Base-by-base conservation (phyloP, 179 eudicot genomes). In the Beta corolliflora region DNA sequence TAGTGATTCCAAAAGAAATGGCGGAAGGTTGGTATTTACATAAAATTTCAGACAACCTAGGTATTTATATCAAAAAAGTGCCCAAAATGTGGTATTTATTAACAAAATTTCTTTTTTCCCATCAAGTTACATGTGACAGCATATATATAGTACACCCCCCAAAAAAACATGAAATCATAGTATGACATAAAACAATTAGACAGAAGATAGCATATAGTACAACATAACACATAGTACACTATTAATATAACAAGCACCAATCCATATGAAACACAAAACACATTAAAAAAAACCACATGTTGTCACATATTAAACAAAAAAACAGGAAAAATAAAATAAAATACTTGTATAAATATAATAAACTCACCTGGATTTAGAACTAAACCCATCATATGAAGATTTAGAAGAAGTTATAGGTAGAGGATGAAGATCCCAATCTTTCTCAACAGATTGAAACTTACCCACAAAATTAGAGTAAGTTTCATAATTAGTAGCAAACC, bases 351-450 rank as follows among this genome's bases (percentile, higher is more conserved):
- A 73, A 23, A 23, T 54, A 68, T 1, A 53, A 25, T 6, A 65
- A 74, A 81, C 86, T 79, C 56, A 94, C 99, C 99, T 94, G 77
- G 99, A 89, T 84, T 88, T 95, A 66, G 90, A 81, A 61, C 61
- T 48, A 29, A 81, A 60, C 66, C 88, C 92, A 83, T 75, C 78
- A 75, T 78, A 76, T 59, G 88, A 82, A 76, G 91, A 53, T 72
- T 36, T 87, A 61, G 92, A 84, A n/a, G 91, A 84, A 82, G 97
- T 95, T 60, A 95, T 90, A 1, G 98, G 93, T 67, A 95, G 65
- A 84, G 90, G 78, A 53, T 90, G 88, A 85, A 95, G 90, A 90
- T 94, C 94, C 99, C 97, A 94, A 73, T 92, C 92, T 76, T 77
- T 87, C 86, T 92, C 93, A 31, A 94, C 80, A 9, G 76, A 56